phyloP scores from a whole-genome alignment of 495 filamentous ascomycete genomes.

The Aspergillus mulundensis region DNA sequence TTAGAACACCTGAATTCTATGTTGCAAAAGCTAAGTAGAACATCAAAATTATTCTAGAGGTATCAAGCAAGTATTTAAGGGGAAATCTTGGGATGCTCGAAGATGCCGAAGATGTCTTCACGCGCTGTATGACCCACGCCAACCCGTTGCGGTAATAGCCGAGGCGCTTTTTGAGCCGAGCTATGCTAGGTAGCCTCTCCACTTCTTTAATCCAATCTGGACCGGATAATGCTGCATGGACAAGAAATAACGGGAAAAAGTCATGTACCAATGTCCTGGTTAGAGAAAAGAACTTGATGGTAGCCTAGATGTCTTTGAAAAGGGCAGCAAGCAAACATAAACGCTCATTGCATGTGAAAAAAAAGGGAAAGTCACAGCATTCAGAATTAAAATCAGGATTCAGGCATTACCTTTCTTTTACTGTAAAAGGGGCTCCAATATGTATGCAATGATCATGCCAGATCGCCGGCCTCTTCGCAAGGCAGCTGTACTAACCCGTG shows the following conservation, averaged over 20 bases:
- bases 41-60: neutral
- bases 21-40: neutral
- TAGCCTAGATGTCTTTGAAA: too few species aligned
- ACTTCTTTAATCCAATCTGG: too few species aligned
- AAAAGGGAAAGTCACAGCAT: too few species aligned
- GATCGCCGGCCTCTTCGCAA: neutral
- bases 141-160: conserved; percentile 22
- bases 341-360: too few species aligned
- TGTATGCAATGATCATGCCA: neutral
- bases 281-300: too few species aligned
- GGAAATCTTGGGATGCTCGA: neutral
- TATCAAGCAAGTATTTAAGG: neutral
- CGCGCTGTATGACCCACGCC: conserved; percentile 7
- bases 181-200: neutral
- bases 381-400: too few species aligned
- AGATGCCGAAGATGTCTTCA: conserved; percentile 1
- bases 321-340: too few species aligned
- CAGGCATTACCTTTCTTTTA: too few species aligned
- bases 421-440: neutral
- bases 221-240: too few species aligned
- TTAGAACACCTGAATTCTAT: neutral
- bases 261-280: too few species aligned
- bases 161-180: conserved; percentile 17
- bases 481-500: neutral
- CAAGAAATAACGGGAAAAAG: neutral